Evolutionary conservation across 1,284 basidiomycete species (phyloP), one percentile per base, ranked within the genome.

Genomic region (Tylopilus sp.): DNA sequence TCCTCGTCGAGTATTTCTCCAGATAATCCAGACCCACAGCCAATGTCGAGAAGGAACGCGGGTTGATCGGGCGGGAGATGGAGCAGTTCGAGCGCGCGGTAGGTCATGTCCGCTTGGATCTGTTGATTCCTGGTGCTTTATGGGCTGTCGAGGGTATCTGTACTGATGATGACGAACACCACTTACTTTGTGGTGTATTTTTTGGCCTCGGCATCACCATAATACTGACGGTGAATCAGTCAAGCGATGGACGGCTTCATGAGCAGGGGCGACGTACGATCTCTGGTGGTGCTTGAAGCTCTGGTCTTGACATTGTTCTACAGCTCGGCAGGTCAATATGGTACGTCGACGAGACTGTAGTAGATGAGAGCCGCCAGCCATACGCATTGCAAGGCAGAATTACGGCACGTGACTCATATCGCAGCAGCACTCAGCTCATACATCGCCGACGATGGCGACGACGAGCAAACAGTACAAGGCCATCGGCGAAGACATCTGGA

Each of bases 41-140:
- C 96, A 54, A 99, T 94, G 68, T 99, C 96, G 34, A 99, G 82
- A 11, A 99, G 72, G 62, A 91, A 90, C 0, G 85, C 83, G 1
- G 91, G 81, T 55, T 91, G 76, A 43, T 82, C 83, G 48, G 76
- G 76, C 3, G 93, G 88, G 20, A 98, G 72, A 60, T 85, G 88
- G 39, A 99, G 77, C 7, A 99, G 78, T 66, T 99, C 95, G 38
- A 99, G 72, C 1, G 94, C 94, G 54, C 96, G 82, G 61, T 94
- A 89, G 6, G 95, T 97, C 96, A 99, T 99, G 60, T 96, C 88
- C 7, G 94, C 88, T 69, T 99, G 96, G 56, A 99, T 94, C 62
- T 89, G 88, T 67, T 99, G 94, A 57, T 97, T 93, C 51, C 96
- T 93, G 21, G 95, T 85, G 71, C 92, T 37, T 94, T 57, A 31